Evolutionary conservation across 371 early-diverging fungal species (phyloP), one percentile per base, ranked within the genome.

Genomic region (Batkoa obscura): DNA sequence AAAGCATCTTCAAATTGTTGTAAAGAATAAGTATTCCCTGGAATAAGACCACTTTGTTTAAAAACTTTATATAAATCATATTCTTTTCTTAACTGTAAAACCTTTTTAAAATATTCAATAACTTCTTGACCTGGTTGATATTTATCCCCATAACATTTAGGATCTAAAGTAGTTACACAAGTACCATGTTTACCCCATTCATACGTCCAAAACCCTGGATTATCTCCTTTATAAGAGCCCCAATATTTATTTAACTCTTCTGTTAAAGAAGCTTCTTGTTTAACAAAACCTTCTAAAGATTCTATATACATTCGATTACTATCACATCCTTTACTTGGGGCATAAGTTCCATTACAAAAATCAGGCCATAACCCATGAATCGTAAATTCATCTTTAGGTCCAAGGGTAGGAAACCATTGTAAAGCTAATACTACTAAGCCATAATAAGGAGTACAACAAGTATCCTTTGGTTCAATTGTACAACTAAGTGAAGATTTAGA

Each of bases 161-260:
- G 83, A 12, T 70, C 74, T 54, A 83, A 59, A 6, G 75, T 80
- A 0, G 79, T 70, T 10, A 82, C 72, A 63, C 87, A 86, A 32
- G 83, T 84, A 30, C 84, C 87, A 66, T 86, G 87, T 72, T 86
- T 86, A 64, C 64, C 69, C 82, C 83, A 86, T 59, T 86, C 87
- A 62, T 86, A 84, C 13, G 75, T 61, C 60, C 68, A 68, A 60
- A 68, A 68, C 2, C 47, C 48, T 43, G 59, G 62, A 62, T 68
- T 64, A 55, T 72, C 67, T 41, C 79, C 79, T 51, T 69, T 77
- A 65, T 83, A 74, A 3, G 82, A 81, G 17, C 83, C 73, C 88
- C 88, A 89, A 59, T 75, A 79, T 3, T 67, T 75, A 59, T 69
- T 64, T 80, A 86, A 71, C 10, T 76, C 61, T 33, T 66, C 53